Conservation (phyloP, 2,329 filamentous ascomycete genomes). For the Stemphylium vesicarium region DNA sequence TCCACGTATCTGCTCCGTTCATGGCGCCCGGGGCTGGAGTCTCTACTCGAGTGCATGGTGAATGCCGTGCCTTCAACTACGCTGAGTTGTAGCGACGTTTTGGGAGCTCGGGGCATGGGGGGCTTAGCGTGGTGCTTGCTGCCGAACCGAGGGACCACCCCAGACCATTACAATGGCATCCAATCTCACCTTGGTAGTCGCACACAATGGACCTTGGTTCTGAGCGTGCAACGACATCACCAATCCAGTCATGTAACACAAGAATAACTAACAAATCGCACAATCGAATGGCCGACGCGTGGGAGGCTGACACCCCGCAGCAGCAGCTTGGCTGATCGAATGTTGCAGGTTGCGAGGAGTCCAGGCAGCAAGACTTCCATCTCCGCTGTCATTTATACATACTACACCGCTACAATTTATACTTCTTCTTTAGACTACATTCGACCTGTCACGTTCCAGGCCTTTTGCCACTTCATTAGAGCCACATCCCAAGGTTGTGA, state of each 20-base stretch:
- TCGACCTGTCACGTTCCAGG: no score
- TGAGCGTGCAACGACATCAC: no score
- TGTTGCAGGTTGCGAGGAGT: no score
- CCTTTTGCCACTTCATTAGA: no score
- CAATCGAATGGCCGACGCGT: no score
- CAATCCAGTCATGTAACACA: not conserved
- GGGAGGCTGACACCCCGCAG: not conserved
- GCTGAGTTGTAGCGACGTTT: constrained; percentile 8
- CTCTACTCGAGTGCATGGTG: constrained; percentile 25
- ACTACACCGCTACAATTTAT: no score
- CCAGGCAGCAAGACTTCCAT: no score
- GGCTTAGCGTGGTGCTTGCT: constrained; percentile 5
- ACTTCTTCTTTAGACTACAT: no score
- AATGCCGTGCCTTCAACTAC: not conserved
- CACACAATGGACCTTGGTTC: not conserved
- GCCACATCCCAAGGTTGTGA: no score
- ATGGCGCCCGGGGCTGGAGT: constrained; percentile 29
- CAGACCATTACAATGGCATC: not conserved
- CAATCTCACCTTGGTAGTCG: not conserved
- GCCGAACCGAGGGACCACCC: constrained; percentile 6
- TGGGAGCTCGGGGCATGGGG: constrained; percentile 9
- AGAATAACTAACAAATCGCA: no score
- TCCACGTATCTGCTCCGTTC: constrained; percentile 37
- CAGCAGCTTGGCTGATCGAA: not conserved
- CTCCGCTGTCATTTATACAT: no score